Evolutionary conservation across 805 yeast species (phyloP), one percentile per base, ranked within the genome.

Genomic region (Candida nemodendra): DNA sequence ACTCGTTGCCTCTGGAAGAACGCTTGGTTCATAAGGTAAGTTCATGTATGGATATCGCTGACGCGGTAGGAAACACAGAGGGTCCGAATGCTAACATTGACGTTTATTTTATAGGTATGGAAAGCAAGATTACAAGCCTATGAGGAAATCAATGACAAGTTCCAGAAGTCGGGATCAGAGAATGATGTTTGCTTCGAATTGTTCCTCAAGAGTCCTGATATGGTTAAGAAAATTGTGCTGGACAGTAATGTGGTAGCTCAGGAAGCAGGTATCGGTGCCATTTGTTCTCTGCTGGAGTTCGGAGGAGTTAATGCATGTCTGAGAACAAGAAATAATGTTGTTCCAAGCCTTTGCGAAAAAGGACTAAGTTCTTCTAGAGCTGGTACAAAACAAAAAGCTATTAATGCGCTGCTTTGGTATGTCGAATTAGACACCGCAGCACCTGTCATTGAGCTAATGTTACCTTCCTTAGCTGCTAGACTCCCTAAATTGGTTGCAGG

Each of bases 161-260:
- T 86, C 51, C 66, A 72, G 32, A 65, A 59, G 32, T 74, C 86
- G 1, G 69, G 78, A 3, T 68, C 69, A 44, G 80, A 74, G 40
- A 57, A 68, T n/a, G 87, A 78, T 47, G 70, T 63, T 2, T 70
- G 79, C 32, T 80, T 84, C 51, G 61, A 60, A 16, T 66, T 66
- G 3, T 78, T 74, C 54, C 56, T 77, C 42, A 54, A 61, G 13
- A 72, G 69, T 38, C 82, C 88, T 0, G 81, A 76, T 8, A 36
- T 72, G 2, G 66, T 81, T 51, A 79, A 75, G 48, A 68, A 69
- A 47, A 71, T 81, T 27, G 80, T 84, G 6, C 69, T 76, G 3
- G 99, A 93, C 57, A 59, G 82, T 22, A 93, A 93, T 56, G 96
- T 89, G 14, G 93, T 84, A 13, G 95, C 98, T 0, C 95, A 89